Base-by-base conservation (phyloP, 2,329 filamentous ascomycete species). In the Phoma sp. region DNA sequence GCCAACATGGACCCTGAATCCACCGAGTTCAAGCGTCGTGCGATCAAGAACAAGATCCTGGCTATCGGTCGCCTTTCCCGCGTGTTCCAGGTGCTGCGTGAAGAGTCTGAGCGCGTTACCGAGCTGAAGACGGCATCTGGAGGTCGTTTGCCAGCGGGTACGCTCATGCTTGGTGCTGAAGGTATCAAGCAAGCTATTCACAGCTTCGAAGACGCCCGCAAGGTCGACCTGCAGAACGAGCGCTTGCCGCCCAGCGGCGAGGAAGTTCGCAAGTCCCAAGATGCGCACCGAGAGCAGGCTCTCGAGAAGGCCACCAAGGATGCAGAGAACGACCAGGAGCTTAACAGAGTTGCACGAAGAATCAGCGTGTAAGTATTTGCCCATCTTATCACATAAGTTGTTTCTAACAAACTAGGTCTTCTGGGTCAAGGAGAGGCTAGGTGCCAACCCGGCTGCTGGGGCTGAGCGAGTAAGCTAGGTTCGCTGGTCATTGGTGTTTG, bases 1-100 rank as follows among this genome's bases (percentile, higher is more conserved):
- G 77, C 68, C 25, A 75, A 66, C 58, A 78, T 83, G 69, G 93
- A 98, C 68, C 87, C 89, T 10, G 92, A 96, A 45, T 93, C 89
- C 47, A 91, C 89, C 67, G 95, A 99, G 74, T 93, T 89, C 82
- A 98, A 97, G 83, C 86, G 95, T 70, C 88, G 93, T 40, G 93
- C 93, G 3, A 96, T 99, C 84, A 98, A 98, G 84, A 99, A 99
- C 87, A 99, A 99, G 83, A 98, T 99, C 71, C 81, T 99, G 67
- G 95, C 95, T 57, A 99, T 99, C 70, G 95, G 95, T 27, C 91
- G 95, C 65, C 83, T 99, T 61, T 98, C 95, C 33, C 90, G 95
- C 67, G 95, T 99, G 57, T 99, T 99, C 88, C 95, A 99, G 75
- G 95, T 99, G 45, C 79, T 99, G 66, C 91, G 95, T 69, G 95